A percentile compares a stretch with the other conserved stretches of the same genome.
Conservation (phyloP, 768 basidiomycete genomes). For the Exidia glandulosa region DNA sequence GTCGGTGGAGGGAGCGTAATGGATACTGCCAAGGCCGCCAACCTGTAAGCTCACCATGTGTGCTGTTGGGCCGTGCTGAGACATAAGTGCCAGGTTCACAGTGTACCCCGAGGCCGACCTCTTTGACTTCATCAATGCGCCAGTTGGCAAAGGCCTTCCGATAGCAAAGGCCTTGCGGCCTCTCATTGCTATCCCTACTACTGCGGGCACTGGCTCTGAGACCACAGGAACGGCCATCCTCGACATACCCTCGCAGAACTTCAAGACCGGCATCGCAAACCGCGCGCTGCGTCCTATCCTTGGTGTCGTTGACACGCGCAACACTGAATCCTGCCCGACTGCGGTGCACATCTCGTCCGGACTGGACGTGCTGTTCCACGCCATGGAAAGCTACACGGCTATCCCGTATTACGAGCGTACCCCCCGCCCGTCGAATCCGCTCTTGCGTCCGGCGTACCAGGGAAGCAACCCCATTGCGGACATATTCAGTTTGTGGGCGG, state of each 20-base stretch:
- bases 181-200: slow-evolving; percentile 65
- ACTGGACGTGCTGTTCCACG: slow-evolving; percentile 91
- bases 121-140: slow-evolving; percentile 96
- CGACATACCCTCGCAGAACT: slow-evolving; percentile 80
- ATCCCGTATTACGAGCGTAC: slow-evolving; percentile 90
- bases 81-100: slow-evolving; percentile 65
- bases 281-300: slow-evolving; percentile 84
- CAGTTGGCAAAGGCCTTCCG: slow-evolving; percentile 84
- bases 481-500: slow-evolving; percentile 84
- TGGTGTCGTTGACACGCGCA: slow-evolving; percentile 77
- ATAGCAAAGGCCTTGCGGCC: slow-evolving; percentile 66
- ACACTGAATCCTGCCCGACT: slow-evolving; percentile 86
- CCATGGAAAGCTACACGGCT: slow-evolving; percentile 88
- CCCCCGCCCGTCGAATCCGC: slow-evolving; percentile 83
- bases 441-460: slow-evolving; percentile 85
- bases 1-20: slow-evolving; percentile 93
- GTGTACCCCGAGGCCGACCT: slow-evolving; percentile 88
- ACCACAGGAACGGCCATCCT: slow-evolving; percentile 93
- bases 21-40: slow-evolving; percentile 92
- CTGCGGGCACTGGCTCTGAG: slow-evolving; percentile 84
- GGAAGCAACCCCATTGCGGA: slow-evolving; percentile 92
- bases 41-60: slow-evolving; percentile 48
- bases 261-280: slow-evolving; percentile 95
- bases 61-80: no score
- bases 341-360: slow-evolving; percentile 91